Percentiles rank a stretch among this genome's conserved stretches.
phyloP scores from a whole-genome alignment of 2,329 filamentous ascomycete species.

The Aspergillus terreus region DNA sequence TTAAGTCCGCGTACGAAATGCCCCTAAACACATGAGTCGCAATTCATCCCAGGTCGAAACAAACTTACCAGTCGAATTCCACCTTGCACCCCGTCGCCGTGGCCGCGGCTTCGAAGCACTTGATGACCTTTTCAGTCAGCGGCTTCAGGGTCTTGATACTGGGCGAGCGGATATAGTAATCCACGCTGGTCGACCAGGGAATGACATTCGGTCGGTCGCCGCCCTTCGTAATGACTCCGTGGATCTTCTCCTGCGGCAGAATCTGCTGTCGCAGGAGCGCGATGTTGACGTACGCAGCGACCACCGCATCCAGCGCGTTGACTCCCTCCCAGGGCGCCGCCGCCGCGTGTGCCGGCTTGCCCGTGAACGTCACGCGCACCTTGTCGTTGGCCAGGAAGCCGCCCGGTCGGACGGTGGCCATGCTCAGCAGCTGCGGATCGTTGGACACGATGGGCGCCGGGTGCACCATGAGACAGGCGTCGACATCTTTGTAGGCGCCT shows the following conservation, averaged over 20 bases:
- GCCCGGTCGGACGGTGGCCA: constrained; percentile 21
- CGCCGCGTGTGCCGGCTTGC: constrained; percentile 54
- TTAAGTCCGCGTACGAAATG: constrained; percentile 27
- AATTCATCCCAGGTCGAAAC: background rate
- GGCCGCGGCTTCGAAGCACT: constrained; percentile 32
- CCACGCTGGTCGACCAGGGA: constrained; percentile 46
- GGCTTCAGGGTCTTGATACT: constrained; percentile 36
- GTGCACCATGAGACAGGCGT: constrained; percentile 42
- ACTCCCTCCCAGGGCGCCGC: constrained; percentile 54
- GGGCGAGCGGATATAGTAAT: constrained; percentile 43
- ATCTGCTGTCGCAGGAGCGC: constrained; percentile 55
- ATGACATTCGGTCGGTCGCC: constrained; percentile 55
- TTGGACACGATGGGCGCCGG: constrained; percentile 25
- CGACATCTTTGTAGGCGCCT: constrained; percentile 38
- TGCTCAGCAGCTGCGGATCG: constrained; percentile 16
- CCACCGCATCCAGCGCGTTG: constrained; percentile 56
- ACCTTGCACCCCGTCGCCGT: constrained; percentile 29
- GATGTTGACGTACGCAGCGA: constrained; percentile 43
- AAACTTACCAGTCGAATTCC: constrained; percentile 24
- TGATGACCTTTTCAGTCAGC: constrained; percentile 23
- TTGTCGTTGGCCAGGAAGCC: constrained; percentile 30
- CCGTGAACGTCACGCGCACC: constrained; percentile 40
- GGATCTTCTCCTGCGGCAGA: constrained; percentile 47
- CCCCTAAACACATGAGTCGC: constrained; percentile 17
- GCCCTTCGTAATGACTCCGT: constrained; percentile 51